These are phyloP conservation scores for Cryptosporidium ryanae DNA, from an alignment of 169 alveolate genomes.

Conservation along the genomic window DNA sequence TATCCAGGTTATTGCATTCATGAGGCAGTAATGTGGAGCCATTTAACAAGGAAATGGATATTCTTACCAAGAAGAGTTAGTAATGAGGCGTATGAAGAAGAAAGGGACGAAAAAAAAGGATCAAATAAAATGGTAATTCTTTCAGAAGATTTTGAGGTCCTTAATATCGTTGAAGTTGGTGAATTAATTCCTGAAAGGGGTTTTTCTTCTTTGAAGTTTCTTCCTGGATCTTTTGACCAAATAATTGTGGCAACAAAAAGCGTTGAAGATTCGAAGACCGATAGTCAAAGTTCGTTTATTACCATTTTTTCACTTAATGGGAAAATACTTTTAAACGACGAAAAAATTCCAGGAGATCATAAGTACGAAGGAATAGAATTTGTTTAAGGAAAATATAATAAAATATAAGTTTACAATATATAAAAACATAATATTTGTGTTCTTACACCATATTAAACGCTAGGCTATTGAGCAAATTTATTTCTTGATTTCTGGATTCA, in stretches of 20 bases:
- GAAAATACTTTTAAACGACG: slow-evolving; percentile 19
- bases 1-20: slow-evolving; percentile 78
- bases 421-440: background rate
- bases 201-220: slow-evolving; percentile 76
- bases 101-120: slow-evolving; percentile 71
- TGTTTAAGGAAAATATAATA: slow-evolving; percentile 3
- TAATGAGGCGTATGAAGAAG: slow-evolving; percentile 75
- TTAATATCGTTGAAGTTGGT: slow-evolving; percentile 51
- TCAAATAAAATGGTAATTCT: slow-evolving; percentile 50
- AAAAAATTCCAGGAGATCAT: slow-evolving; percentile 48
- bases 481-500: background rate
- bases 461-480: slow-evolving; percentile 3
- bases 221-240: slow-evolving; percentile 77
- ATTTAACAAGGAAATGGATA: slow-evolving; percentile 71
- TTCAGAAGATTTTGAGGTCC: slow-evolving; percentile 38
- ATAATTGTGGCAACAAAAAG: slow-evolving; percentile 67
- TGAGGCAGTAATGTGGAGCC: slow-evolving; percentile 80
- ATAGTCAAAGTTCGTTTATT: slow-evolving; percentile 28
- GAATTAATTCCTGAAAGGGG: slow-evolving; percentile 70
- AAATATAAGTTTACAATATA: background rate
- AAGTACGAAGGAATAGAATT: slow-evolving; percentile 70
- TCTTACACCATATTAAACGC: slow-evolving; percentile 11
- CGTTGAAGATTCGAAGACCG: slow-evolving; percentile 34
- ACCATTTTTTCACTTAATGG: slow-evolving; percentile 61
- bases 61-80: slow-evolving; percentile 77